These are phyloP conservation scores for Coffea humblotiana DNA, from an alignment of 305 asterid species.

Conservation along the genomic window DNA sequence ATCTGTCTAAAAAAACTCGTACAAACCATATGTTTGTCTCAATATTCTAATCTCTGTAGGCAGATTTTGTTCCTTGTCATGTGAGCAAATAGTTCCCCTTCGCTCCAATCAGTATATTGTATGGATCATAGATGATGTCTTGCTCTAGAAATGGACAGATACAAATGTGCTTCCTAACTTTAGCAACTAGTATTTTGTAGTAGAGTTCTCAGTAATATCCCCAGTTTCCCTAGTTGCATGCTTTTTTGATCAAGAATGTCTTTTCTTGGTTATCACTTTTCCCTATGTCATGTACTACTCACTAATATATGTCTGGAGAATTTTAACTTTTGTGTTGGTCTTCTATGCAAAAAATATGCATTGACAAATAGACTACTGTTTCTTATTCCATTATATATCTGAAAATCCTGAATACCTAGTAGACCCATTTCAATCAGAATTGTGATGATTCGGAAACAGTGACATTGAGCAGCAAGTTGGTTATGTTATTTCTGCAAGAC, in stretches of 20 bases:
- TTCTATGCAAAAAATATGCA: conserved; percentile 27
- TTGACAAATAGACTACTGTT: conserved; percentile 11
- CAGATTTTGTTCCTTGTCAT: conserved; percentile 2
- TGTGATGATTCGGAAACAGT: conserved; percentile 7
- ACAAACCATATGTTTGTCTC: background rate
- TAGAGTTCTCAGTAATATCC: conserved; percentile 24
- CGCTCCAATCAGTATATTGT: background rate
- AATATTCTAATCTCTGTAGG: background rate
- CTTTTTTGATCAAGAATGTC: conserved; percentile 33
- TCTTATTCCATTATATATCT: conserved; percentile 27
- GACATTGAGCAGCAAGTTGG: conserved; percentile 13
- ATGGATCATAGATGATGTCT: conserved; percentile 20
- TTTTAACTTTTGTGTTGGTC: conserved; percentile 43
- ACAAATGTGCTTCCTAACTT: conserved; percentile 36
- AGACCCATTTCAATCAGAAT: conserved; percentile 17
- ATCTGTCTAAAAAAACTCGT: conserved; percentile 1
- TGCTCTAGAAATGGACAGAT: conserved; percentile 39
- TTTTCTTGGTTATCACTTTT: conserved; percentile 39
- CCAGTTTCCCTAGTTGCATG: conserved; percentile 31
- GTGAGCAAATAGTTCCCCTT: conserved; percentile 18
- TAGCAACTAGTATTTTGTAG: conserved; percentile 8
- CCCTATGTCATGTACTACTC: conserved; percentile 48
- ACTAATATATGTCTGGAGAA: conserved; percentile 43
- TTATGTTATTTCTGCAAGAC: conserved; percentile 3
- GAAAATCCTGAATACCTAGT: conserved; percentile 28